Evolutionary conservation across 176 grass and related monocot species (phyloP).

Genomic region (Oryza rufipogon): DNA sequence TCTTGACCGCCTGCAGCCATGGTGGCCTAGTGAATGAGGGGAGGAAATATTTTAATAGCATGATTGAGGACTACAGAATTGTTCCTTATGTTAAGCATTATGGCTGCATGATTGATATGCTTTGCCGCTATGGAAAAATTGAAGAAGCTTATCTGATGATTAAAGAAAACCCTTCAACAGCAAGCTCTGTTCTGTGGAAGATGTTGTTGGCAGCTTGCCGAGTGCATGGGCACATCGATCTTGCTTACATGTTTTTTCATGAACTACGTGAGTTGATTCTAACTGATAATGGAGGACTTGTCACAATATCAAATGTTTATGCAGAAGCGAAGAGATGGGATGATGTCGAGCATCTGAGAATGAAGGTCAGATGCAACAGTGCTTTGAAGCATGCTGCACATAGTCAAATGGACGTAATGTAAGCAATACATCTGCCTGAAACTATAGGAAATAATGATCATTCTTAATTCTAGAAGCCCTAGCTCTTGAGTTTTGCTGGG

Average conservation of each 20-base stretch:
- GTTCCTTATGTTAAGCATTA: conserved; percentile 68
- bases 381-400: conserved; percentile 46
- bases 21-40: conserved; percentile 63
- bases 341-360: conserved; percentile 63
- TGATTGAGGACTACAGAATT: conserved; percentile 58
- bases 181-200: conserved; percentile 58
- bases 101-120: conserved; percentile 79
- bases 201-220: conserved; percentile 71
- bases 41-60: conserved; percentile 53
- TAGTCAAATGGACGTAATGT: conserved; percentile 51
- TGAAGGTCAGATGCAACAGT: conserved; percentile 26
- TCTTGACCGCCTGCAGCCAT: conserved; percentile 78
- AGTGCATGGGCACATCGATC: conserved; percentile 36
- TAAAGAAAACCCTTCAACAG: conserved; percentile 35
- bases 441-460: background rate
- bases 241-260: conserved; percentile 34
- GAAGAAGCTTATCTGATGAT: conserved; percentile 73
- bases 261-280: conserved; percentile 38
- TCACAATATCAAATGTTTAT: conserved; percentile 67
- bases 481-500: background rate
- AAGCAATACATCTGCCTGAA: background rate
- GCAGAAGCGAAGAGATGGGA: conserved; percentile 72
- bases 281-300: conserved; percentile 40
- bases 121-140: conserved; percentile 57
- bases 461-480: background rate